Evolutionary conservation across 2,329 filamentous ascomycete genomes (phyloP).

Genomic region (Colletotrichum noveboracense): DNA sequence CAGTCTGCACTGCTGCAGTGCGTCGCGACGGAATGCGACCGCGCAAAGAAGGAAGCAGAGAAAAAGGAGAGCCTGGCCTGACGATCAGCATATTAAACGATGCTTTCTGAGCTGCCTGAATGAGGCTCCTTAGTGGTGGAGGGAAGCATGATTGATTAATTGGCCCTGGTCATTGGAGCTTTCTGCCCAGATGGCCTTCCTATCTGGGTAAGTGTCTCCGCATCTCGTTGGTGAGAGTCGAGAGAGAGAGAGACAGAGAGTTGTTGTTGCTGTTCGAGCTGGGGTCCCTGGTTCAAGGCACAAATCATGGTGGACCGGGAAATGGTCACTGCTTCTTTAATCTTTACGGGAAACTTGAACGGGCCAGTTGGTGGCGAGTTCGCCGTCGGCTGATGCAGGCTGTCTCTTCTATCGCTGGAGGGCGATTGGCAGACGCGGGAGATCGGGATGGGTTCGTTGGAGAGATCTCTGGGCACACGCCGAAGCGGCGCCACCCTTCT

Average conservation of each 20-base stretch:
- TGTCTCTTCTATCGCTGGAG: neutral
- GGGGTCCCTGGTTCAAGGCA: neutral
- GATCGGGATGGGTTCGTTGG: neutral
- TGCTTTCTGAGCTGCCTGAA: constrained; percentile 12
- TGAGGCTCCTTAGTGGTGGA: constrained; percentile 4
- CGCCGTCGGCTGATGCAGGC: neutral
- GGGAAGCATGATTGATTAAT: neutral
- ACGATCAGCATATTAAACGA: neutral
- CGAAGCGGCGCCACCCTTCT: neutral
- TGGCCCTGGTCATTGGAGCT: neutral
- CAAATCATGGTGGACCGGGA: neutral
- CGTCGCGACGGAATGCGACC: neutral
- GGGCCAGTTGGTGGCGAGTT: neutral
- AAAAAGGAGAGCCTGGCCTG: neutral
- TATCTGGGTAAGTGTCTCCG: constrained; percentile 11
- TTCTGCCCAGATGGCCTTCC: constrained; percentile 11
- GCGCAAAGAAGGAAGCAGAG: neutral
- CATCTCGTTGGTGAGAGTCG: neutral
- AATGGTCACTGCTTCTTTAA: neutral
- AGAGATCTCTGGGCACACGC: neutral
- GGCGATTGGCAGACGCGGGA: constrained; percentile 4
- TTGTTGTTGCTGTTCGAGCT: neutral
- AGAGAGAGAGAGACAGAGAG: neutral
- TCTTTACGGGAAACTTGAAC: neutral
- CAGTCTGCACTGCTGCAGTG: neutral